These are phyloP conservation scores for Auxenochlorella pyrenoidosa DNA, from an alignment of 139 green algal genomes.

Conservation along the genomic window DNA sequence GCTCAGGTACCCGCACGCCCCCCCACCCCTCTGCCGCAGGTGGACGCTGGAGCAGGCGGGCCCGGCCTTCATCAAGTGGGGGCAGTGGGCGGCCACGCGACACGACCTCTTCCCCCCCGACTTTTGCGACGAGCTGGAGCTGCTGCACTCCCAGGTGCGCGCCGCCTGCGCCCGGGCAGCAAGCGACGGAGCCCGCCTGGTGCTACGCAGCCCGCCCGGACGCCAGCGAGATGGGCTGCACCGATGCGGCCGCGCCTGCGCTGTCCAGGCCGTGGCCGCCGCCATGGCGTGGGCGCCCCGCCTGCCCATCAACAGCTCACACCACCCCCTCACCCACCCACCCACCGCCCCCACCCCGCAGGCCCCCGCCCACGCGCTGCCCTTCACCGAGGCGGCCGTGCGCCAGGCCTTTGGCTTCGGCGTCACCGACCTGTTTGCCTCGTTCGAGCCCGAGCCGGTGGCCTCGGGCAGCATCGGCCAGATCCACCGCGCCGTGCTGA, in stretches of 20 bases:
- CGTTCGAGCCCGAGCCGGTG: slow-evolving; percentile 85
- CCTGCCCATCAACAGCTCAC: too few relatives aligned
- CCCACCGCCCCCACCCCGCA: background rate
- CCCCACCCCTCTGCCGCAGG: slow-evolving; percentile 16
- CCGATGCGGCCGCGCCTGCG: too few relatives aligned
- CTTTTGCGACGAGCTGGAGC: slow-evolving; percentile 83
- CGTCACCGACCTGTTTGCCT: slow-evolving; percentile 86
- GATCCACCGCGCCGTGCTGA: slow-evolving; percentile 84
- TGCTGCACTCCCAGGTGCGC: slow-evolving; percentile 66
- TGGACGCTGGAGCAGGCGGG: slow-evolving; percentile 53
- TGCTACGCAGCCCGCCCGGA: too few relatives aligned
- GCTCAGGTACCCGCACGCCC: background rate
- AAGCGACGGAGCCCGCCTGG: too few relatives aligned
- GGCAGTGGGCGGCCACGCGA: slow-evolving; percentile 94
- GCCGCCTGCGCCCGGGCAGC: too few relatives aligned
- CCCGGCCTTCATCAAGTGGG: slow-evolving; percentile 75
- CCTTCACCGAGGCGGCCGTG: slow-evolving; percentile 45
- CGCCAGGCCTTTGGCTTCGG: slow-evolving; percentile 75
- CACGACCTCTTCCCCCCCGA: slow-evolving; percentile 94
- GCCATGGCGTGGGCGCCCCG: too few relatives aligned
- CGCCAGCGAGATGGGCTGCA: too few relatives aligned
- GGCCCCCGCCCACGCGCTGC: slow-evolving; percentile 66
- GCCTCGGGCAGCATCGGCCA: slow-evolving; percentile 95
- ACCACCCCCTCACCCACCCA: too few relatives aligned
- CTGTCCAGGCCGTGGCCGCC: too few relatives aligned